Percentiles rank a stretch among this genome's conserved stretches.
These are phyloP conservation scores for Wickerhamiella shivajii DNA, from an alignment of 805 yeast genomes.

Conservation along the genomic window DNA sequence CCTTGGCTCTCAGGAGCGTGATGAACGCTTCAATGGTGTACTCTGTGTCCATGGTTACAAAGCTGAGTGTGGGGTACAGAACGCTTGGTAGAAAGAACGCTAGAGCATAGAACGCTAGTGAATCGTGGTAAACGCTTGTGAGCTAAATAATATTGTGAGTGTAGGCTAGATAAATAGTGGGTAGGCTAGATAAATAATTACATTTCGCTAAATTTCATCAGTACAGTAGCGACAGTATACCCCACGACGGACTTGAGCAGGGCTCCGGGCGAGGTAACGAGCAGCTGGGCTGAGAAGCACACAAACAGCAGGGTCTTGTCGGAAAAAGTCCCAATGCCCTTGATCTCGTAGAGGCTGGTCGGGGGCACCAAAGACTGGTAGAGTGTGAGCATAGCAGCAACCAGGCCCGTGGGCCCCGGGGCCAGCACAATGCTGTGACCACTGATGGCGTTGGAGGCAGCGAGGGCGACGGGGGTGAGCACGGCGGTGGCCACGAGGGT, in stretches of 20 bases:
- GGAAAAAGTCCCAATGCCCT: conserved; percentile 5
- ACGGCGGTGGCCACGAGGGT: conserved; percentile 16
- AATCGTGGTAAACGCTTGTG: no score
- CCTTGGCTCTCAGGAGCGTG: conserved; percentile 1
- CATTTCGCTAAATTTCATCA: neutral
- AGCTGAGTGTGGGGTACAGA: conserved; percentile 2
- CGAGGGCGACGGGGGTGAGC: conserved; percentile 12
- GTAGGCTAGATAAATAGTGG: no score
- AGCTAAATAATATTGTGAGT: no score
- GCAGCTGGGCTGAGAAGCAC: conserved; percentile 1
- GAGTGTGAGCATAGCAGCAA: conserved; percentile 1
- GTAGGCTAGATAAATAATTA: no score
- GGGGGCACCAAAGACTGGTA: conserved; percentile 7
- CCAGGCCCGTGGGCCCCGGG: conserved; percentile 6
- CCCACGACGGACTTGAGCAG: conserved; percentile 5
- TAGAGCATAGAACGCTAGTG: no score
- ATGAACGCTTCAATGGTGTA: conserved; percentile 4
- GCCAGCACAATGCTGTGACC: no score
- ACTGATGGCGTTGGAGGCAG: conserved; percentile 8
- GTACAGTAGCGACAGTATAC: neutral
- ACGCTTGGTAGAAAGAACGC: neutral
- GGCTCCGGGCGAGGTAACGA: neutral
- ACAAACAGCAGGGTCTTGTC: conserved; percentile 4
- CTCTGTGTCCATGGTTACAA: conserved; percentile 5
- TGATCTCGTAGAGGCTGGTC: neutral